phyloP scores from a whole-genome alignment of 73 alveolate species.

The Symbiodinium pilosum region DNA sequence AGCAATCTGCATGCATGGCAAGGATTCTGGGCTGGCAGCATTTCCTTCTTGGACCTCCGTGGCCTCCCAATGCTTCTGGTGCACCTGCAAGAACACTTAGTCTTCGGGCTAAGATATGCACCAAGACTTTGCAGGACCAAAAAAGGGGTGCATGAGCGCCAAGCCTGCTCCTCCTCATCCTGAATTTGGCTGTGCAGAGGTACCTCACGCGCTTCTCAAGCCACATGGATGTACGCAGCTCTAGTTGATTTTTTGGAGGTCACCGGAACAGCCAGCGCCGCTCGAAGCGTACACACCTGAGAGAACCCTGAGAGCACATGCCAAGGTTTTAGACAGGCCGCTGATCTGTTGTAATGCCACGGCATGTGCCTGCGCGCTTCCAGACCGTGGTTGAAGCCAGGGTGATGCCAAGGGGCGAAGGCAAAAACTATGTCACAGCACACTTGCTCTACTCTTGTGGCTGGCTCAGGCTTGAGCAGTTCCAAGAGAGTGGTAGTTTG shows the following conservation, averaged over 20 bases:
- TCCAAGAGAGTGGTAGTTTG: conserved; percentile 58
- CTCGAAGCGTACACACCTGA: conserved; percentile 64
- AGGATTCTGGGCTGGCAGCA: neutral
- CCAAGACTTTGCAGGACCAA: too few species aligned
- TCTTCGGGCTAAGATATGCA: too few species aligned
- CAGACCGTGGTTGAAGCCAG: too few species aligned
- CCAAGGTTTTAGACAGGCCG: neutral
- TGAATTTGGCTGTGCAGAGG: conserved; percentile 32
- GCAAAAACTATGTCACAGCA: too few species aligned
- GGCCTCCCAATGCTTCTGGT: conserved; percentile 42
- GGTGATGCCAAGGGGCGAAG: too few species aligned
- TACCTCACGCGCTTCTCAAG: neutral
- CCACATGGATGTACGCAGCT: neutral
- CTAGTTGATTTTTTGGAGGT: neutral
- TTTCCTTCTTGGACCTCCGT: conserved; percentile 1
- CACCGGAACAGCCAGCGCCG: conserved; percentile 65
- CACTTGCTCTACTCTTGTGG: neutral
- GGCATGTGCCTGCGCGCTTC: too few species aligned
- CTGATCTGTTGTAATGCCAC: too few species aligned
- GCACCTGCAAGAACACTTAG: conserved; percentile 22
- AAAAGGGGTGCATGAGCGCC: neutral
- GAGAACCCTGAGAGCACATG: neutral
- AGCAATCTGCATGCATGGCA: neutral
- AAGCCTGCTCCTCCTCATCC: conserved; percentile 39
- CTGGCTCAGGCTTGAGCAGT: too few species aligned